Base-by-base conservation (phyloP, 2,329 filamentous ascomycete species). In the Sporothrix schenckii region DNA sequence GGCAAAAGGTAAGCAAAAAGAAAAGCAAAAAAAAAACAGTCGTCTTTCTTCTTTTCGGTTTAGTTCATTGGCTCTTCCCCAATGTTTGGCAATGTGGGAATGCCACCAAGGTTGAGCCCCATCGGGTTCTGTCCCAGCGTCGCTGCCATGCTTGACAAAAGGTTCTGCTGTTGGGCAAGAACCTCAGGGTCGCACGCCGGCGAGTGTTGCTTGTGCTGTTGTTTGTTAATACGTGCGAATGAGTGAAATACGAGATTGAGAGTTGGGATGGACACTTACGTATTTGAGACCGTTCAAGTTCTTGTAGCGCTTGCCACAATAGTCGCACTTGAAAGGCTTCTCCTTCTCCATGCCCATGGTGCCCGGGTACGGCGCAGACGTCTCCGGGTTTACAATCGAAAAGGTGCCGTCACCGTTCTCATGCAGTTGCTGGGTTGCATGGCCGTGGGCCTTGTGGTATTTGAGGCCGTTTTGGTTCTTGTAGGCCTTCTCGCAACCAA, bases 261-360 rank as follows among this genome's bases (percentile, higher is more conserved):
- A 30, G 27, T 30, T 30, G 21, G 27, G 30, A 6, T 39, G 6
- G 13, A 4, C 0, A 82, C 88, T 81, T 81, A 90, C 88, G 78
- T 99, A 99, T 88, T 99, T 99, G 73, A 99, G 87, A 7, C 95
- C 95, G 80, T 99, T 99, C 72, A 99, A 81, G 78, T 99, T 99
- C 89, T 99, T 99, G 83, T 99, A 99, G 68, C 95, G 91, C 84
- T 99, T 99, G 76, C 94, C 94, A 78, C 95, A 99, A 13, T 93
- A 91, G 74, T 98, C 94, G 80, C 95, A 99, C 78, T 94, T 94
- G 80, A 98, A 98, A 2, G 95, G 95, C 83, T 99, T 99, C 83
- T 98, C 94, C 80, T 98, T 99, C 82, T 99, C 95, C 95, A 99
- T 99, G n/a, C 95, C 95, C 49, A 97, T 84, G 0, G 95, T 98